These are phyloP conservation scores for Diaporthe aspalathi DNA, from an alignment of 2,329 filamentous ascomycete genomes.

Conservation along the genomic window DNA sequence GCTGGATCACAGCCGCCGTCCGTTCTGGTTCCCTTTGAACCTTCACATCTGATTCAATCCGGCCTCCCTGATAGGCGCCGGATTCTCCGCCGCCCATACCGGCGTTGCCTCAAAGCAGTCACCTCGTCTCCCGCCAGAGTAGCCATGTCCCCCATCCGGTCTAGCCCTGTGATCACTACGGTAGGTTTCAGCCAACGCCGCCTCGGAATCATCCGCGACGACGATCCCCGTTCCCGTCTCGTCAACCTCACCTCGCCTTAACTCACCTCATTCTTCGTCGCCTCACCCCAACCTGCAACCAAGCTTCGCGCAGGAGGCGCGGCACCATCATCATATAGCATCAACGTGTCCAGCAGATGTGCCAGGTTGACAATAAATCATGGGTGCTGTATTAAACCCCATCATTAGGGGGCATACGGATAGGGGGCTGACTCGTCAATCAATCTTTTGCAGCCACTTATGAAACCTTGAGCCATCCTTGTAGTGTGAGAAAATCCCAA, in stretches of 20 bases:
- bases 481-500: conserved; percentile 2
- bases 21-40: conserved; percentile 54
- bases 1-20: conserved; percentile 48
- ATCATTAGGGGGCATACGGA: neutral
- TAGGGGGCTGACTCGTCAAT: conserved; percentile 17
- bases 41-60: conserved; percentile 14
- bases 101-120: conserved; percentile 8
- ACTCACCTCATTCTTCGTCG: neutral
- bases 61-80: conserved; percentile 11
- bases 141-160: neutral
- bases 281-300: neutral
- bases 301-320: neutral
- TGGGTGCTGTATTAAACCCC: conserved; percentile 11
- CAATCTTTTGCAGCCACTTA: neutral
- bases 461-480: conserved; percentile 14
- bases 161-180: conserved; percentile 26
- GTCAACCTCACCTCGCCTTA: conserved; percentile 3
- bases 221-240: conserved; percentile 1
- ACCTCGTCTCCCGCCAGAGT: neutral
- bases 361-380: neutral
- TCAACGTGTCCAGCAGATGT: neutral
- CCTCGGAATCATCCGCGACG: conserved; percentile 20
- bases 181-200: conserved; percentile 16
- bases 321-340: neutral
- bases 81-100: neutral